Base-by-base conservation (phyloP, 2,329 filamentous ascomycete species). In the Ascochyta viciae-villosae region DNA sequence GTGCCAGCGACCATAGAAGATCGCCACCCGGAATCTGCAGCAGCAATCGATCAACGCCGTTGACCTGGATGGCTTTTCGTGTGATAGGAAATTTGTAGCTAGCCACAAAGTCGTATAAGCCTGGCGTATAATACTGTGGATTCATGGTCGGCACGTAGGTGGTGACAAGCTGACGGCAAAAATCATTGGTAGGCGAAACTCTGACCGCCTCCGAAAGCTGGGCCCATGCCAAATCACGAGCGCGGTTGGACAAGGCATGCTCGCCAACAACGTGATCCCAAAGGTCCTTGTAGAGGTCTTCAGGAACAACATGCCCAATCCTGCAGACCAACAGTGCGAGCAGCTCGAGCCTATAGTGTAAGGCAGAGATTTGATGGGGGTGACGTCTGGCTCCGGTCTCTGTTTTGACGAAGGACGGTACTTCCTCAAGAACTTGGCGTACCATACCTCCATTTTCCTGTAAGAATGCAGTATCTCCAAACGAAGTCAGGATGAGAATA, bases 1-100 rank as follows among this genome's bases (percentile, higher is more conserved):
- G 78, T 31, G 94, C 86, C 65, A 96, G 85, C 23, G 87, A 85
- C 93, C 93, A 96, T n/a, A 96, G 79, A 54, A 92, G 84, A 64
- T 95, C 89, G 60, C 81, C 79, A 6, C 81, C 81, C 4, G 81
- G 83, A 58, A 80, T 83, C 62, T 83, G 78, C 26, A 85, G 70
- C 10, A 80, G 76, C 15, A 47, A 57, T 9, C 61, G 61, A 3
- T 67, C 63, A 37, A 62, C 63, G 16, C 64, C 54, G 6, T 63
- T 55, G 1, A 65, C 65, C 12, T 48, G 38, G 5, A 70, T 37
- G 8, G 46, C 50, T 24, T 59, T 52, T 23, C 65, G 54, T 3
- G 57, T 63, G 2, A 62, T 58, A 7, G 66, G 64, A 13, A 71
- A 73, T 13, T 56, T 63, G 50, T 71, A 70, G 16, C 81, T 80